A percentile compares a stretch with the other conserved stretches of the same genome.
phyloP scores from a whole-genome alignment of 768 basidiomycete species.

The Pulveroboletus ravenelii region DNA sequence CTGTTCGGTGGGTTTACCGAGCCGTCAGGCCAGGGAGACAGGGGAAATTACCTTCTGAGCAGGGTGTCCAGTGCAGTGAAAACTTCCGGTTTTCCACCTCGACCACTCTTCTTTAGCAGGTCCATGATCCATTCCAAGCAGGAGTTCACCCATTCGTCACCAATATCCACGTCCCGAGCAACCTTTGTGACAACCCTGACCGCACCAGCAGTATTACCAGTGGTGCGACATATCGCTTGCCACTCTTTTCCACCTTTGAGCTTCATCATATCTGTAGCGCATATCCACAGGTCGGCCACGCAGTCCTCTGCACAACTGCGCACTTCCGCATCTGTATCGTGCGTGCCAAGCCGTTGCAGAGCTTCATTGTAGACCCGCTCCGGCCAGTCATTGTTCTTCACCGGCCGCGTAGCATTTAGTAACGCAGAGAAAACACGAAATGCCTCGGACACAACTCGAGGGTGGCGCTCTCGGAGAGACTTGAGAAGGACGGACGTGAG shows the following conservation, averaged over 20 bases:
- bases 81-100: constrained; percentile 72
- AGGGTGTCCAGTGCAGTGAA: constrained; percentile 75
- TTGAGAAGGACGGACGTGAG: constrained; percentile 74
- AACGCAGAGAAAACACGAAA: constrained; percentile 86
- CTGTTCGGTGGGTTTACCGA: constrained; percentile 22
- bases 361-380: constrained; percentile 74
- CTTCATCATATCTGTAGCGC: constrained; percentile 68
- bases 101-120: constrained; percentile 73
- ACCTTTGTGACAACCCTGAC: constrained; percentile 82
- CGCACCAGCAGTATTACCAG: constrained; percentile 67
- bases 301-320: constrained; percentile 76
- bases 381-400: constrained; percentile 61
- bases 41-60: constrained; percentile 50
- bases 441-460: constrained; percentile 82
- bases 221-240: constrained; percentile 69
- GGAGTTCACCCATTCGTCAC: constrained; percentile 76
- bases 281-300: constrained; percentile 84
- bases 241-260: constrained; percentile 67
- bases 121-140: constrained; percentile 74
- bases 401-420: constrained; percentile 67
- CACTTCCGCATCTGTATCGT: constrained; percentile 91
- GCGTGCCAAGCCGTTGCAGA: constrained; percentile 59
- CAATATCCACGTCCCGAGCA: constrained; percentile 66
- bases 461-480: constrained; percentile 76
- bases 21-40: background rate